Conservation (phyloP, 495 filamentous ascomycete genomes). For the Lasiosphaeria ovina region DNA sequence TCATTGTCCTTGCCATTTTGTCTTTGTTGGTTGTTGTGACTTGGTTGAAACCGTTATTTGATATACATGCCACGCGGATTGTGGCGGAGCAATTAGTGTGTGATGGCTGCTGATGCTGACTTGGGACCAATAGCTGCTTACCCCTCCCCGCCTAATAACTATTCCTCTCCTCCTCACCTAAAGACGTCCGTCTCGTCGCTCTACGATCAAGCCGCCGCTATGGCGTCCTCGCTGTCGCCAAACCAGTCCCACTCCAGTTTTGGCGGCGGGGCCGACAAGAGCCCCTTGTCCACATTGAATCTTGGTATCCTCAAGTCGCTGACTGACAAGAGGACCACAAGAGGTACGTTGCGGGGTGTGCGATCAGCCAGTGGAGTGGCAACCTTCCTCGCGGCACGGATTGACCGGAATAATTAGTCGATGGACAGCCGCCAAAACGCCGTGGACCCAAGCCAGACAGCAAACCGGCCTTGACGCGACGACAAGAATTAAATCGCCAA, state of each 20-base stretch:
- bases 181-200: conserved; percentile 34
- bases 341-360: conserved; percentile 13
- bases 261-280: conserved; percentile 45
- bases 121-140: conserved; percentile 33
- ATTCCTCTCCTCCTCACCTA: conserved; percentile 33
- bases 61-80: background rate
- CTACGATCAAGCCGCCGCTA: conserved; percentile 31
- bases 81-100: background rate
- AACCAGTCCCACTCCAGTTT: conserved; percentile 31
- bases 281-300: conserved; percentile 52
- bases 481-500: conserved; percentile 93
- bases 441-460: conserved; percentile 95
- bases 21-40: background rate
- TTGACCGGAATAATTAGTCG: conserved; percentile 37
- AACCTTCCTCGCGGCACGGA: background rate
- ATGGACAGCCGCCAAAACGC: conserved; percentile 83
- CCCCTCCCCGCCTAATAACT: conserved; percentile 39
- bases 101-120: conserved; percentile 35
- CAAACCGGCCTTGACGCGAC: conserved; percentile 88
- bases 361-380: background rate
- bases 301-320: conserved; percentile 58
- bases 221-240: conserved; percentile 45
- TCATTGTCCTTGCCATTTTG: background rate
- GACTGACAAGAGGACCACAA: conserved; percentile 58
- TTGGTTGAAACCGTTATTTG: background rate